phyloP scores from a whole-genome alignment of 2,329 filamentous ascomycete genomes.

The Monosporascus sp. region DNA sequence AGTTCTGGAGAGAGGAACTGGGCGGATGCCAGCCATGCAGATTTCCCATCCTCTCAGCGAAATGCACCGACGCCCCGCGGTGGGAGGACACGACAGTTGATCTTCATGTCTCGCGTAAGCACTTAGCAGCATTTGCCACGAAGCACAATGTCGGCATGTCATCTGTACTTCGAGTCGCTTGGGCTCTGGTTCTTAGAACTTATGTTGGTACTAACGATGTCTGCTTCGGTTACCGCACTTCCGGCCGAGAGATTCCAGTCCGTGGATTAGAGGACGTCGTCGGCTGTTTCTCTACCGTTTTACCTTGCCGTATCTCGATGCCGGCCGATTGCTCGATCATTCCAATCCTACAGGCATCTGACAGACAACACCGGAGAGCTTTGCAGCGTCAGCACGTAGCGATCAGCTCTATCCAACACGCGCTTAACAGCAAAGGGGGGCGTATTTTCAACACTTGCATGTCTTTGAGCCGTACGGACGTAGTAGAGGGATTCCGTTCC shows the following conservation, averaged over 20 bases:
- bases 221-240: conserved; percentile 48
- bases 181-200: conserved; percentile 50
- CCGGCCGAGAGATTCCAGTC: conserved; percentile 38
- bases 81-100: conserved; percentile 33
- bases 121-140: conserved; percentile 39
- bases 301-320: conserved; percentile 18
- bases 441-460: conserved; percentile 47
- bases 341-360: conserved; percentile 19
- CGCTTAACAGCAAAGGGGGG: conserved; percentile 34
- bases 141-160: conserved; percentile 38
- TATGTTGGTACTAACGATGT: conserved; percentile 49
- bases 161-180: conserved; percentile 52
- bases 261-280: conserved; percentile 36
- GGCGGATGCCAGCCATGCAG: conserved; percentile 33
- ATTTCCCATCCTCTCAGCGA: conserved; percentile 36
- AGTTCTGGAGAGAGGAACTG: conserved; percentile 42
- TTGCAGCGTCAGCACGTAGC: conserved; percentile 40
- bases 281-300: conserved; percentile 37
- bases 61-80: conserved; percentile 11
- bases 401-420: conserved; percentile 41
- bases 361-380: conserved; percentile 18
- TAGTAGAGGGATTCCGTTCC: conserved; percentile 13
- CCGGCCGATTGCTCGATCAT: conserved; percentile 14
- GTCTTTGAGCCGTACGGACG: conserved; percentile 37
- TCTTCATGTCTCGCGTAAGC: conserved; percentile 33